These are phyloP conservation scores for Samsoniella hepiali DNA, from an alignment of 2,329 filamentous ascomycete species.

Conservation along the genomic window DNA sequence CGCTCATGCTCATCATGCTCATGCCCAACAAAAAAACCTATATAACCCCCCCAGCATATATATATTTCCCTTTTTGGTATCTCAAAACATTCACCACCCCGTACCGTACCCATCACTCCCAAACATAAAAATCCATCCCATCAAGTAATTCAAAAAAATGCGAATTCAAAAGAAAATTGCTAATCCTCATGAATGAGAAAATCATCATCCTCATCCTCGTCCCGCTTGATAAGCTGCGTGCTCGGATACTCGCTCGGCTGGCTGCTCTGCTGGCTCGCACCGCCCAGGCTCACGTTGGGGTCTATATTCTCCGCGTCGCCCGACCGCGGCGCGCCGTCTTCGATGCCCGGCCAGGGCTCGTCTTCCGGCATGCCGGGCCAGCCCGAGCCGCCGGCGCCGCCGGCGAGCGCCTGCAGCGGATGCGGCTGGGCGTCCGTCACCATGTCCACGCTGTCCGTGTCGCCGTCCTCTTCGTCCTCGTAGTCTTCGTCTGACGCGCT, in stretches of 20 bases:
- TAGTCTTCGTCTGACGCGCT: slow-evolving; percentile 35
- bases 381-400: slow-evolving; percentile 28
- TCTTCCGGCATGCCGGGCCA: slow-evolving; percentile 44
- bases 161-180: not conserved
- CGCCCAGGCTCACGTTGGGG: slow-evolving; percentile 29
- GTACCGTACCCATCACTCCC: not conserved
- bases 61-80: not conserved
- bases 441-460: slow-evolving; percentile 27
- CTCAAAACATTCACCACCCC: not conserved
- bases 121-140: not conserved
- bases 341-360: slow-evolving; percentile 55
- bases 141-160: not conserved
- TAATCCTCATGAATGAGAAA: slow-evolving; percentile 43
- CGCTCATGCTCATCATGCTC: too few species aligned
- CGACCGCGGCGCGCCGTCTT: slow-evolving; percentile 34
- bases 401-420: slow-evolving; percentile 27
- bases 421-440: slow-evolving; percentile 27
- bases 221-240: slow-evolving; percentile 44
- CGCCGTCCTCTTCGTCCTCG: slow-evolving; percentile 21
- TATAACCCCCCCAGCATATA: not conserved
- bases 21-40: slow-evolving; percentile 2
- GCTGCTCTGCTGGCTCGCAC: slow-evolving; percentile 42
- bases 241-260: slow-evolving; percentile 56
- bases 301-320: slow-evolving; percentile 51
- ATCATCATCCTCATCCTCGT: slow-evolving; percentile 23